Percentiles rank a stretch among this genome's conserved stretches.
Conservation (phyloP, 139 green algal species). For the Chlamydomonas sp. region DNA sequence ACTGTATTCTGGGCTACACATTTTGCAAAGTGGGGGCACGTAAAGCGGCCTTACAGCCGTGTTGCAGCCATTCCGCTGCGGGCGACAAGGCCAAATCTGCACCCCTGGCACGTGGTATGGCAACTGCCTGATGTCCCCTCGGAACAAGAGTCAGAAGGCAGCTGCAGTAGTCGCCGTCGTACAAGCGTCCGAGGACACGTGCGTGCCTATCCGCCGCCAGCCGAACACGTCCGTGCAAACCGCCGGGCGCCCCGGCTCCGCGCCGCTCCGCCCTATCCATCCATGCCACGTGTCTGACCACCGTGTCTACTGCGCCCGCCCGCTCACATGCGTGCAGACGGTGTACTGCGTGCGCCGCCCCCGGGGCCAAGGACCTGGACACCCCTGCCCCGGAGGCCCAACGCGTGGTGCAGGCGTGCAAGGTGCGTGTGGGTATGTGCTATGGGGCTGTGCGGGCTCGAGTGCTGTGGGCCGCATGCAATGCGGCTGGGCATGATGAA, state of each 20-base stretch:
- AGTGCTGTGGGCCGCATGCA: too few relatives aligned
- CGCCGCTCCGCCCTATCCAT: background rate
- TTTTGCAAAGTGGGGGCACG: background rate
- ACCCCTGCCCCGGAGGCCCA: background rate
- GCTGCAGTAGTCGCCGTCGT: too few relatives aligned
- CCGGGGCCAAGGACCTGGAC: background rate
- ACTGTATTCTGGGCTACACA: background rate
- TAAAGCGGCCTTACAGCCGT: too few relatives aligned
- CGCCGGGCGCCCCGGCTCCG: background rate
- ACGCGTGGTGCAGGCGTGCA: constrained; percentile 1
- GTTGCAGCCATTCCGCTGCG: too few relatives aligned
- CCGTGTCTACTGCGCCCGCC: background rate
- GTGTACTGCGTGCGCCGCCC: constrained; percentile 13
- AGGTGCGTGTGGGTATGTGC: background rate
- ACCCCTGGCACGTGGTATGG: too few relatives aligned
- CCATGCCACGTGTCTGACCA: background rate
- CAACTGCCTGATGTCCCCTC: too few relatives aligned
- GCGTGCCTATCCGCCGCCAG: too few relatives aligned
- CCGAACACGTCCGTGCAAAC: too few relatives aligned
- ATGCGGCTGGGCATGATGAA: background rate
- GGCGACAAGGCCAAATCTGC: too few relatives aligned
- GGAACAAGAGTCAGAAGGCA: too few relatives aligned
- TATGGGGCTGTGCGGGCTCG: too few relatives aligned
- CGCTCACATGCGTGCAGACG: background rate
- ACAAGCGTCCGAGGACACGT: too few relatives aligned